These are phyloP conservation scores for Lentinus polychrous DNA, from an alignment of 1,284 basidiomycete genomes.

Conservation along the genomic window DNA sequence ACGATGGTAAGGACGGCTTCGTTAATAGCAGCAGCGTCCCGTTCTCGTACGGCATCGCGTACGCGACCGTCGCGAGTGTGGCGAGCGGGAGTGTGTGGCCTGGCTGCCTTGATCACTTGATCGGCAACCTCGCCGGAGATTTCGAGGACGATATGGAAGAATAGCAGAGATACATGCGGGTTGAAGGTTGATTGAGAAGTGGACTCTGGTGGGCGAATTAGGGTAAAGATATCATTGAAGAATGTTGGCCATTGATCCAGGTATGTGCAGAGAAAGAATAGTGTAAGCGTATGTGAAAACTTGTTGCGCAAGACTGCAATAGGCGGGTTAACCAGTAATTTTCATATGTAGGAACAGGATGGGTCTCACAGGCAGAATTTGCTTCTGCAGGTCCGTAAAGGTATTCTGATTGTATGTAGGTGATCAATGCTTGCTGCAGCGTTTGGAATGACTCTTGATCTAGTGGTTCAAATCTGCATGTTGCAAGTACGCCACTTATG, in stretches of 20 bases:
- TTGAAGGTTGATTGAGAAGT: slow-evolving; percentile 58
- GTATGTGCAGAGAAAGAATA: slow-evolving; percentile 91
- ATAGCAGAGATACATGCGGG: slow-evolving; percentile 75
- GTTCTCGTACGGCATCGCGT: slow-evolving; percentile 84
- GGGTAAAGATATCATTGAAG: slow-evolving; percentile 72
- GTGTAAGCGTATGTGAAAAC: slow-evolving; percentile 93
- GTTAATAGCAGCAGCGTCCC: slow-evolving; percentile 85
- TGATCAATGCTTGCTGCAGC: slow-evolving; percentile 61
- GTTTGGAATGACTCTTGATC: slow-evolving; percentile 64
- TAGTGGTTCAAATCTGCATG: slow-evolving; percentile 57
- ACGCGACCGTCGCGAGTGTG: slow-evolving; percentile 78
- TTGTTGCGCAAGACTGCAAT: slow-evolving; percentile 88
- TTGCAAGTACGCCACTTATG: not conserved
- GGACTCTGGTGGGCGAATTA: slow-evolving; percentile 58
- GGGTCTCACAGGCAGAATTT: slow-evolving; percentile 60
- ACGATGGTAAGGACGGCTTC: slow-evolving; percentile 84
- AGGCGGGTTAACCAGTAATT: not conserved
- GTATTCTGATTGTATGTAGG: slow-evolving; percentile 78
- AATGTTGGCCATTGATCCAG: slow-evolving; percentile 78
- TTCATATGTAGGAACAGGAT: not conserved
- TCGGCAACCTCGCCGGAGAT: slow-evolving; percentile 91
- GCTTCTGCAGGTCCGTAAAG: slow-evolving; percentile 70
- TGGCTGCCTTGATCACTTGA: slow-evolving; percentile 81
- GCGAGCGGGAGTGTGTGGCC: slow-evolving; percentile 62
- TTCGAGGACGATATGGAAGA: slow-evolving; percentile 85